Base-by-base conservation (phyloP, 768 basidiomycete genomes). In the Tephrocybe rancida region DNA sequence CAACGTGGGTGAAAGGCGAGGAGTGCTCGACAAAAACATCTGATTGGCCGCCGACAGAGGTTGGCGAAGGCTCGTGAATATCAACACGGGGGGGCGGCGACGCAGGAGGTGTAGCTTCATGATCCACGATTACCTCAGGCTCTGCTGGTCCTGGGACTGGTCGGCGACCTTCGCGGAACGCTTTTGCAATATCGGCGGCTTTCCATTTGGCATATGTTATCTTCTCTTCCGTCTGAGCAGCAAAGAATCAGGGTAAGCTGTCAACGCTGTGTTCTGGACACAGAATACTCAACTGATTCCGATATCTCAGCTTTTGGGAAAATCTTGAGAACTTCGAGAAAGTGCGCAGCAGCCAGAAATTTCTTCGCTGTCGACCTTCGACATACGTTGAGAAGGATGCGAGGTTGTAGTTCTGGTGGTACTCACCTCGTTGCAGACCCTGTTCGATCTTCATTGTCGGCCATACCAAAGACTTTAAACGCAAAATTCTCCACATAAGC, bases 401-500 rank as follows among this genome's bases (percentile, higher is more conserved):
- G 30, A 16, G 13, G 46, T 52, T 18, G 16, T 26, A 46, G 18
- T 47, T 1, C 32, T 48, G n/a, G 32, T 22, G 8, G 25, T 14
- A 47, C 76, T 50, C 61, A 93, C 92, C 88, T 86, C 29, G 87
- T 90, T 13, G 89, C 85, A 39, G 74, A 77, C 1, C 89, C 93
- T 13, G 73, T 79, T 41, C 96, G 76, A 68, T 98, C 97, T 66
- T 96, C 95, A 61, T 90, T 88, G 66, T 99, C 97, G 18, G 96
- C 96, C 60, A 77, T 76, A 9, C 77, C 74, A 70, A 99, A 99
- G n/a, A 98, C 85, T 55, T 80, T 88, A 22, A 95, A 71, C 1
- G 92, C 95, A 76, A 98, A 98, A 72, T 95, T 94, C 75, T 98
- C 95, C 44, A 98, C 85, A 63, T 93, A 95, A 3, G 93, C 92